Evolutionary conservation across 257 asterid species (phyloP), one percentile per base, ranked within the genome.

Genomic region (Buddleja alternifolia): DNA sequence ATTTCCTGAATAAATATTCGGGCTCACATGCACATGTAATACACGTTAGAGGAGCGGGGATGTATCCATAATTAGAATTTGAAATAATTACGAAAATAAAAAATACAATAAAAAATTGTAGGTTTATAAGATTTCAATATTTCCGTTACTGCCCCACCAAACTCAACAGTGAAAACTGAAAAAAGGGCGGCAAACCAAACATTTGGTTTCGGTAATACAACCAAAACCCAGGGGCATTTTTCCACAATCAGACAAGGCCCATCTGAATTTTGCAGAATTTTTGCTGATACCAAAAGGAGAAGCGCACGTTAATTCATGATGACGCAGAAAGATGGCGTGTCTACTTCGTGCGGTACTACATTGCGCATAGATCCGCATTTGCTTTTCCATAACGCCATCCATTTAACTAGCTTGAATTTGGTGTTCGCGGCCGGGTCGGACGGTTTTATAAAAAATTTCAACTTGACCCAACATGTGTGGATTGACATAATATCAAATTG

Each of bases 281-380:
- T 53, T 72, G 77, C 36, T 20, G 34, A 34, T 32, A 37, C 48
- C 39, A 66, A 74, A 62, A 62, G 52, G 29, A 56, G 61, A 53
- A 57, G 75, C 77, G 79, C 86, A 82, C 77, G 80, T 71, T 80
- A 65, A 54, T 57, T 69, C 71, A 76, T 73, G 71, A 74, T 81
- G 80, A 72, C 72, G 45, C 42, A 8, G 39, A 63, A 57, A 75
- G 70, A 54, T 71, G 77, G 76, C 70, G 29, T 73, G 85, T 79
- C 81, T 56, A 39, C 62, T 60, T 71, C 74, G 73, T 78, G 73
- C 55, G 77, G 73, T 55, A 46, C 73, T 75, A 77, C 42, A 12
- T 10, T 81, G 79, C 75, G 75, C 83, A 70, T 42, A 24, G 63
- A 62, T 67, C 69, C 63, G 68, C 75, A 67, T 68, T 78, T 78